These are phyloP conservation scores for Gossypium schwendimanii DNA, from an alignment of 441 rosid genomes.

Conservation along the genomic window DNA sequence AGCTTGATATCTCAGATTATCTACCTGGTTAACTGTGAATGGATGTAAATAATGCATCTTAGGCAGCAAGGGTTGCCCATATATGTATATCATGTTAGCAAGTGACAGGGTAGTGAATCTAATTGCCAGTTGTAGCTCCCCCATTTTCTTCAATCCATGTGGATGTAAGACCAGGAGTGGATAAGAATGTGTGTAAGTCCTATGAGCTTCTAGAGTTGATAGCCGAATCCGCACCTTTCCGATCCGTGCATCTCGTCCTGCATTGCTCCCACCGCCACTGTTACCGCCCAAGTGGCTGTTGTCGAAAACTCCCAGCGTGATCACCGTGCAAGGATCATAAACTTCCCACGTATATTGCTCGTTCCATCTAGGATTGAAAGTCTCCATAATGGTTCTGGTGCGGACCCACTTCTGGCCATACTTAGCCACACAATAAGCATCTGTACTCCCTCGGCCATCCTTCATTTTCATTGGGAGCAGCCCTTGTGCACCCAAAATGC, in stretches of 20 bases:
- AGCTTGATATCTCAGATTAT: slow-evolving; percentile 52
- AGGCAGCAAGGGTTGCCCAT: slow-evolving; percentile 50
- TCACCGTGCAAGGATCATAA: slow-evolving; percentile 62
- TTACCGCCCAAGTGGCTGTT: slow-evolving; percentile 39
- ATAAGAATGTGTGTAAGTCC: slow-evolving; percentile 48
- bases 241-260: slow-evolving; percentile 40
- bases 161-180: slow-evolving; percentile 56
- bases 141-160: slow-evolving; percentile 54
- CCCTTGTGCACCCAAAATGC: slow-evolving; percentile 50
- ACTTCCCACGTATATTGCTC: slow-evolving; percentile 74
- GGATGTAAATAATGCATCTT: slow-evolving; percentile 66
- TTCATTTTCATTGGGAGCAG: slow-evolving; percentile 65
- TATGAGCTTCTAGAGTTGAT: slow-evolving; percentile 53
- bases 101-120: slow-evolving; percentile 52
- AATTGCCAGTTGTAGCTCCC: slow-evolving; percentile 50
- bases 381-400: slow-evolving; percentile 46
- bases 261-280: slow-evolving; percentile 7
- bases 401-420: slow-evolving; percentile 70
- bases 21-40: slow-evolving; percentile 56
- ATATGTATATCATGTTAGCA: slow-evolving; percentile 42
- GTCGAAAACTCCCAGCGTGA: slow-evolving; percentile 52
- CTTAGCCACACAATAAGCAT: slow-evolving; percentile 56
- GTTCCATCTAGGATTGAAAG: slow-evolving; percentile 49
- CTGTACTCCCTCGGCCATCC: slow-evolving; percentile 48
- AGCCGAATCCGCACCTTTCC: slow-evolving; percentile 59